These are phyloP conservation scores for Alternaria panax DNA, from an alignment of 2,329 filamentous ascomycete species.

Conservation along the genomic window DNA sequence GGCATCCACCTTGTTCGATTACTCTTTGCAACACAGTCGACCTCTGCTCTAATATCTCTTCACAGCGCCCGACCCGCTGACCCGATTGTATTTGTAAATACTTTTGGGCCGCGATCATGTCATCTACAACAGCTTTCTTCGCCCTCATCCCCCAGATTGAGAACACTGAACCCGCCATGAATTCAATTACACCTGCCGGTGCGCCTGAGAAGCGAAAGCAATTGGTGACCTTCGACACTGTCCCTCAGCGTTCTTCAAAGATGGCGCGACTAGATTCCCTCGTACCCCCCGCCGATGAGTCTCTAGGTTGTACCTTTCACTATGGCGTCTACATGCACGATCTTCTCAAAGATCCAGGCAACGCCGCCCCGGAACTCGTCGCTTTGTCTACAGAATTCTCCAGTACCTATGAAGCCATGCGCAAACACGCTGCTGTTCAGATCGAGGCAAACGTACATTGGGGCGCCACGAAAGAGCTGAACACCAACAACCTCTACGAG, in stretches of 20 bases:
- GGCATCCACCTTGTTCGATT: background rate
- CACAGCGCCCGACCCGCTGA: no score
- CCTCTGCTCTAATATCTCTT: background rate
- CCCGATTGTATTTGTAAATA: background rate
- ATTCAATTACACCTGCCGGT: background rate
- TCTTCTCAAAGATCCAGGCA: background rate
- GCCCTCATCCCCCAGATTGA: background rate
- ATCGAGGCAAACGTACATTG: constrained; percentile 5
- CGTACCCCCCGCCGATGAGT: background rate
- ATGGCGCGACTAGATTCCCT: background rate
- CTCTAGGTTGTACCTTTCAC: background rate
- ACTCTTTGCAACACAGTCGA: background rate
- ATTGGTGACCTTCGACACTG: background rate
- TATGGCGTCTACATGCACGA: constrained; percentile 5
- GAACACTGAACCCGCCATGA: background rate
- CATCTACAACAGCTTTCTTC: background rate
- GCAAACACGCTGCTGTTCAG: background rate
- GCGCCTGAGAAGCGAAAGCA: constrained; percentile 1
- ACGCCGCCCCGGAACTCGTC: background rate
- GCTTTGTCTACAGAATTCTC: background rate
- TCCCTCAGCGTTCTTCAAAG: background rate
- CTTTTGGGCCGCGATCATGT: background rate
- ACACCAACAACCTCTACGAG: constrained; percentile 7
- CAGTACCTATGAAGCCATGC: constrained; percentile 6
- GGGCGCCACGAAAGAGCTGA: constrained; percentile 3